Conservation (phyloP, 805 yeast species). For the Candida golubevii region DNA sequence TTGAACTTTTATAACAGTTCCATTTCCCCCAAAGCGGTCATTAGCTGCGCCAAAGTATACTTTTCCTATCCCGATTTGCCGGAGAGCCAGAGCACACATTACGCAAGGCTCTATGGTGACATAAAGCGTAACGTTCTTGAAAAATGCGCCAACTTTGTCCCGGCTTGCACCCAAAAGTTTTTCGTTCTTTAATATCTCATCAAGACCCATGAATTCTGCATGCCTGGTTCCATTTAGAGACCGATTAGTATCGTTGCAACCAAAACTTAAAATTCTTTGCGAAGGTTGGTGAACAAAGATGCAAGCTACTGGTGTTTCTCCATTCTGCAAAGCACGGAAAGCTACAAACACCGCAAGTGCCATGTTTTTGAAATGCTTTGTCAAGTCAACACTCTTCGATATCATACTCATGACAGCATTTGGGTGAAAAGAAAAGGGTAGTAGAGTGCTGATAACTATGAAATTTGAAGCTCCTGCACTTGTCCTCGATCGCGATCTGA, state of each 20-base stretch:
- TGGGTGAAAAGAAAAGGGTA: too few relatives aligned
- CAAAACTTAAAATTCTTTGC: conserved; percentile 58
- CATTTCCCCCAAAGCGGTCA: conserved; percentile 96
- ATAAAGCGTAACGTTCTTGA: conserved; percentile 62
- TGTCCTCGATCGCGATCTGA: too few relatives aligned
- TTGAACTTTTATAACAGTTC: conserved; percentile 64
- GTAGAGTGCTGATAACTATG: too few relatives aligned
- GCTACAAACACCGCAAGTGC: conserved; percentile 53
- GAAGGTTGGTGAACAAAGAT: conserved; percentile 41
- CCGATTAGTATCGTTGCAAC: conserved; percentile 82
- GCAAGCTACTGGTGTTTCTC: conserved; percentile 86
- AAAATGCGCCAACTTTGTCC: conserved; percentile 28
- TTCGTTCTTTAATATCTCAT: conserved; percentile 22
- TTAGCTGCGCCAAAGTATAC: conserved; percentile 92
- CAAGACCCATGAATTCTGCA: conserved; percentile 86
- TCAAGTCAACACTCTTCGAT: conserved; percentile 1
- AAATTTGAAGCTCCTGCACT: too few relatives aligned
- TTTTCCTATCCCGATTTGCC: conserved; percentile 68
- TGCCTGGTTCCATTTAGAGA: conserved; percentile 85
- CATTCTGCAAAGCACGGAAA: conserved; percentile 53
- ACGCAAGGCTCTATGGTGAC: conserved; percentile 98
- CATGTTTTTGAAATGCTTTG: conserved; percentile 41
- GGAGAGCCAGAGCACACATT: conserved; percentile 92
- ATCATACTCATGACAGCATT: too few relatives aligned
- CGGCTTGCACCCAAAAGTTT: conserved; percentile 4